These are phyloP conservation scores for Bruguiera parviflora DNA, from an alignment of 345 rosid genomes.

Conservation along the genomic window DNA sequence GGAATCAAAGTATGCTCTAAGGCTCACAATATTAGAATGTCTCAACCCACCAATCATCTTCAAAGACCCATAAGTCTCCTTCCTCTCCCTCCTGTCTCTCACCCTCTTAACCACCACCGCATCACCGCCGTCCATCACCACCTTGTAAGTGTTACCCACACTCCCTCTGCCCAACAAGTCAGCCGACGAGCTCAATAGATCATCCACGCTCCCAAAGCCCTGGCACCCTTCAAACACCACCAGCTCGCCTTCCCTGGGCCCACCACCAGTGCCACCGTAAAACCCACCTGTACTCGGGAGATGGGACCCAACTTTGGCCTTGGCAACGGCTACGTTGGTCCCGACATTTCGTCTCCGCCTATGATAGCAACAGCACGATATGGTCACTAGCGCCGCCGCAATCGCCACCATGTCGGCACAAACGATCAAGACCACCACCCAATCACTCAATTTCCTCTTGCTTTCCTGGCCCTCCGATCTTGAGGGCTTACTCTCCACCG, in stretches of 20 bases:
- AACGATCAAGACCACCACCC: conserved; percentile 21
- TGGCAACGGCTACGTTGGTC: not conserved
- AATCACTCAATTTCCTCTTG: not conserved
- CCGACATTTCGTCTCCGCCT: conserved; percentile 9
- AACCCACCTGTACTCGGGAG: conserved; percentile 7
- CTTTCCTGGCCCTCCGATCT: not conserved
- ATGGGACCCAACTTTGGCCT: conserved; percentile 8
- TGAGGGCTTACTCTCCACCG: conserved; percentile 9
- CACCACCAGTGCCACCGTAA: not conserved
- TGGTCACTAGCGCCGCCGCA: conserved; percentile 11
- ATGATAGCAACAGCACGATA: conserved; percentile 31
- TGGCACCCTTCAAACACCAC: conserved; percentile 41
- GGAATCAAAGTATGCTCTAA: conserved; percentile 34
- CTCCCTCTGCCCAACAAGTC: conserved; percentile 47
- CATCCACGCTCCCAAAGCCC: conserved; percentile 27
- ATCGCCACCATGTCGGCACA: conserved; percentile 23
- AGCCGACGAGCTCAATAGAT: conserved; percentile 43
- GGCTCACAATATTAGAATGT: conserved; percentile 37
- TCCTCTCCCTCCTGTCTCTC: conserved; percentile 27
- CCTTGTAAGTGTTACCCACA: conserved; percentile 42
- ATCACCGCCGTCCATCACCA: conserved; percentile 31
- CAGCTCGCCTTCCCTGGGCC: conserved; percentile 18
- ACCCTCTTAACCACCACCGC: conserved; percentile 45
- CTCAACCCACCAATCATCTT: conserved; percentile 34
- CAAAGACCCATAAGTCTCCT: conserved; percentile 32